These are phyloP conservation scores for Mycena olivaceomarginata DNA, from an alignment of 768 basidiomycete genomes.

Conservation along the genomic window DNA sequence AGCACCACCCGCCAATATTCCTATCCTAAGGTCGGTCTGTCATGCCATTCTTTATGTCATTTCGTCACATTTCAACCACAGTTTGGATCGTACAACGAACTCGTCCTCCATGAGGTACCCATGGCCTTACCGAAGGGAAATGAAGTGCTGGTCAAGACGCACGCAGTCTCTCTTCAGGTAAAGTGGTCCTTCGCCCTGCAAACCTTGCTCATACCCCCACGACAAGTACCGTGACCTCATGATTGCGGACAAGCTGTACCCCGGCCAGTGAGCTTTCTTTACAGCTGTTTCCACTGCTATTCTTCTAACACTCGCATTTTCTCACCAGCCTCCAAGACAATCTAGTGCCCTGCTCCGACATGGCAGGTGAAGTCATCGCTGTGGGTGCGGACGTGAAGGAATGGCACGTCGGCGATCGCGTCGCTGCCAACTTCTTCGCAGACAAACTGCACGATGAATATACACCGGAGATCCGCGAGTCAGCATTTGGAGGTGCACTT, in stretches of 20 bases:
- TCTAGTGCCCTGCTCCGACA: not conserved
- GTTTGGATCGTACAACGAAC: slow-evolving; percentile 47
- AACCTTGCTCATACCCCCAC: not conserved
- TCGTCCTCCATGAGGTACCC: slow-evolving; percentile 50
- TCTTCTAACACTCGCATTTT: slow-evolving; percentile 42
- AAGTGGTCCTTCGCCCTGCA: slow-evolving; percentile 69
- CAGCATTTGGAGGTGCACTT: slow-evolving; percentile 63
- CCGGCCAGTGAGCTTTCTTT: slow-evolving; percentile 48
- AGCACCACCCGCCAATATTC: not conserved
- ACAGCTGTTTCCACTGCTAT: not conserved
- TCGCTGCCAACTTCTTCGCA: slow-evolving; percentile 70
- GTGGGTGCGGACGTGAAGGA: slow-evolving; percentile 65
- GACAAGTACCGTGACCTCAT: slow-evolving; percentile 69
- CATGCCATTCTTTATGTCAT: not conserved
- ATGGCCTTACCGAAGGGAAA: slow-evolving; percentile 58
- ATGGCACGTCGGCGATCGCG: slow-evolving; percentile 74
- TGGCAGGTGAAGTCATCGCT: slow-evolving; percentile 73
- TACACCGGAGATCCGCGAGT: slow-evolving; percentile 51
- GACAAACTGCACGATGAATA: slow-evolving; percentile 71
- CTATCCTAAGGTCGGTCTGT: not conserved
- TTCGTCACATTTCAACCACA: slow-evolving; percentile 14
- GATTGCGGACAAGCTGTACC: slow-evolving; percentile 63
- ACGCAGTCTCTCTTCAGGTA: slow-evolving; percentile 59
- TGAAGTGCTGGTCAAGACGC: slow-evolving; percentile 70
- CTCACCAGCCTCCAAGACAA: slow-evolving; percentile 66